These are phyloP conservation scores for Lyophyllum shimeji DNA, from an alignment of 768 basidiomycete genomes.

Conservation along the genomic window DNA sequence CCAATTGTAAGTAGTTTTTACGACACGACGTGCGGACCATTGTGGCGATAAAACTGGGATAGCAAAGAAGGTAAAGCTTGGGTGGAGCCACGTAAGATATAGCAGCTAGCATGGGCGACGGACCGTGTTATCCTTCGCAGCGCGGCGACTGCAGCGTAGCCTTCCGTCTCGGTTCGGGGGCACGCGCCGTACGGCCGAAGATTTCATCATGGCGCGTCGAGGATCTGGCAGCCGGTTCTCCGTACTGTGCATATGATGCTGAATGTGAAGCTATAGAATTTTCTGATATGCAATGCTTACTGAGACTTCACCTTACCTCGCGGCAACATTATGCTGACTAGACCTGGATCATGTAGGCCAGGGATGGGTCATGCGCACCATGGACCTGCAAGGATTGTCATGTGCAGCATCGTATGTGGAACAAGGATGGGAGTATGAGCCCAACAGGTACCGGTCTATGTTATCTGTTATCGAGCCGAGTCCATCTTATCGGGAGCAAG, in stretches of 20 bases:
- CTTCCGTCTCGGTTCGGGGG: not conserved
- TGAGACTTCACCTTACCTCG: no score
- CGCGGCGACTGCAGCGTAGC: not conserved
- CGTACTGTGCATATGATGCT: not conserved
- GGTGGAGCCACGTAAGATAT: not conserved
- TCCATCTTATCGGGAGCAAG: no score
- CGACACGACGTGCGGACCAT: not conserved
- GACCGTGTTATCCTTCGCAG: not conserved
- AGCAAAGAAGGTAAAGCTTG: conserved; percentile 1
- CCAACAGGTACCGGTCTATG: not conserved
- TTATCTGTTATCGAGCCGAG: no score
- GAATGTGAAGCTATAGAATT: no score
- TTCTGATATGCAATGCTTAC: no score
- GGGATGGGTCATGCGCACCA: not conserved
- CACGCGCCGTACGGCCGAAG: not conserved
- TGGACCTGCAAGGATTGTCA: not conserved
- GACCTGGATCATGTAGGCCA: not conserved
- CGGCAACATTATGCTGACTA: not conserved
- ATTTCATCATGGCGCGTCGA: not conserved
- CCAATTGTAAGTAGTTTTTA: not conserved
- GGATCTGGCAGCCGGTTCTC: not conserved
- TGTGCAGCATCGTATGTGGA: not conserved
- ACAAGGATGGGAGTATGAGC: not conserved
- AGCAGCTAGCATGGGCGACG: not conserved
- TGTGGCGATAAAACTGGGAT: not conserved